Conservation (phyloP, 2,329 filamentous ascomycete species). For the Xylaria sp. region DNA sequence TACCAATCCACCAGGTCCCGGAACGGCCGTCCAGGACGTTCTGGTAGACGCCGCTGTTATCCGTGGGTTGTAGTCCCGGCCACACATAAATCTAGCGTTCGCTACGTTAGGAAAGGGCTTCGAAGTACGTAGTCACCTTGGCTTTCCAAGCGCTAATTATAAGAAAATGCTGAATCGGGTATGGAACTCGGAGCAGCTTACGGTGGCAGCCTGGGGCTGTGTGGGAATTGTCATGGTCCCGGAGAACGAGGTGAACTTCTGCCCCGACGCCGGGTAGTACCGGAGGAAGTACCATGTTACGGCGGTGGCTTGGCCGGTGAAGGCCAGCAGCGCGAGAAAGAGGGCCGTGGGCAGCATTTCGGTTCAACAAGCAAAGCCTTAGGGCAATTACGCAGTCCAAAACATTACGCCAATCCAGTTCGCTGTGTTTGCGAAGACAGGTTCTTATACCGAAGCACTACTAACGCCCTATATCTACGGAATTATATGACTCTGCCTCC, state of each 20-base stretch:
- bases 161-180: neutral
- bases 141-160: neutral
- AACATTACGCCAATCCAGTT: constrained; percentile 3
- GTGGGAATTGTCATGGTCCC: constrained; percentile 48
- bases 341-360: constrained; percentile 36
- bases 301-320: constrained; percentile 46
- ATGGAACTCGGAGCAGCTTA: constrained; percentile 9
- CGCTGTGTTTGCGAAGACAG: neutral
- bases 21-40: constrained; percentile 55
- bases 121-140: neutral
- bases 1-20: constrained; percentile 56
- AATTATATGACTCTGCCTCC: neutral
- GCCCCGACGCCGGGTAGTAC: constrained; percentile 50
- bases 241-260: constrained; percentile 51
- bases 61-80: constrained; percentile 56
- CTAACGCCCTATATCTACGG: neutral
- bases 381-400: neutral
- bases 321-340: constrained; percentile 43
- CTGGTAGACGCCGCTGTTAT: constrained; percentile 55
- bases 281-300: constrained; percentile 52
- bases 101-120: constrained; percentile 1
- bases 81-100: constrained; percentile 53
- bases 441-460: constrained; percentile 11
- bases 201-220: constrained; percentile 48
- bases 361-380: constrained; percentile 7